A percentile compares a stretch with the other conserved stretches of the same genome.
Conservation (phyloP, 2,329 filamentous ascomycete genomes). For the Xylariaceae sp. region DNA sequence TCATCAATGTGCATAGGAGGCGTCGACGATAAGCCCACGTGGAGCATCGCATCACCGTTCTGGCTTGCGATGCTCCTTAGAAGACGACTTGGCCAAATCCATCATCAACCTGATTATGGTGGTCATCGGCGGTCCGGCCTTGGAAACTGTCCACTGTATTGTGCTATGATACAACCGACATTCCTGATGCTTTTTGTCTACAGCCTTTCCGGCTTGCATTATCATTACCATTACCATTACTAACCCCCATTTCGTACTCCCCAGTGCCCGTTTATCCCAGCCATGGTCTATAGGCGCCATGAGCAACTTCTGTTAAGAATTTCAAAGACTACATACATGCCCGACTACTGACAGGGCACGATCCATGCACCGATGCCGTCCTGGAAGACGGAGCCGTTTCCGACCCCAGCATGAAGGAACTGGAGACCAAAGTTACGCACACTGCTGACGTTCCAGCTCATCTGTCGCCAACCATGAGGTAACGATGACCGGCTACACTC, state of each 20-base stretch:
- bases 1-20: too few relatives aligned
- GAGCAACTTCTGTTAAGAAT: too few relatives aligned
- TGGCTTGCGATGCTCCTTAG: too few relatives aligned
- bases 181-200: not conserved
- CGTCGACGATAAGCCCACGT: too few relatives aligned
- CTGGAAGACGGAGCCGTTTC: conserved; percentile 22
- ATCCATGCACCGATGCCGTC: conserved; percentile 30
- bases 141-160: too few relatives aligned
- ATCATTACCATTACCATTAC: not conserved
- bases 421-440: conserved; percentile 26
- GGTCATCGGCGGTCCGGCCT: too few relatives aligned
- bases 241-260: not conserved
- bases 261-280: not conserved
- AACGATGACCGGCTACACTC: conserved; percentile 19
- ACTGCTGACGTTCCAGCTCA: conserved; percentile 27
- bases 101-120: not conserved
- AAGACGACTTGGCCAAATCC: too few relatives aligned
- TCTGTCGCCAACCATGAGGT: conserved; percentile 14
- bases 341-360: conserved; percentile 20
- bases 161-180: not conserved
- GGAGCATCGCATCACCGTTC: too few relatives aligned
- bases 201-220: not conserved
- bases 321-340: too few relatives aligned
- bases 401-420: conserved; percentile 28
- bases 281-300: not conserved